Percentiles rank a stretch among this genome's conserved stretches.
phyloP scores from a whole-genome alignment of 176 grass and related monocot genomes.

The Oryza longistaminata region DNA sequence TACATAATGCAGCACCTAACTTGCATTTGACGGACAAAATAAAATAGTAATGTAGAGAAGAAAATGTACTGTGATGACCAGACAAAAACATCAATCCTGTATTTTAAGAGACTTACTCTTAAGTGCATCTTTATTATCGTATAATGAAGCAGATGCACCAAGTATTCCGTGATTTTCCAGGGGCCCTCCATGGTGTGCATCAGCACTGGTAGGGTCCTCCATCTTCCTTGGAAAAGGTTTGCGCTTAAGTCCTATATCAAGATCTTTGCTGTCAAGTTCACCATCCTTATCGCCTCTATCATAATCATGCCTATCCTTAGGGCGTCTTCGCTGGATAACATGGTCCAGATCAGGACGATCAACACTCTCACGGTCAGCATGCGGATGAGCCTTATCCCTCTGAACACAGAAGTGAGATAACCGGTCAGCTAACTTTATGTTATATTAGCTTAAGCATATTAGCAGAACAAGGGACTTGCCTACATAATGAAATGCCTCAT shows the following conservation, averaged over 20 bases:
- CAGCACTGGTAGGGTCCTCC: conserved; percentile 46
- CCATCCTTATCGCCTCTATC: conserved; percentile 85
- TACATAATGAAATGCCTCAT: conserved; percentile 8
- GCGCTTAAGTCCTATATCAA: conserved; percentile 58
- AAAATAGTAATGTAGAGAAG: background rate
- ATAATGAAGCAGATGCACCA: conserved; percentile 72
- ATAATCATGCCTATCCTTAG: conserved; percentile 72
- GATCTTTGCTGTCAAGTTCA: conserved; percentile 79
- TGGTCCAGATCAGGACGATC: conserved; percentile 89
- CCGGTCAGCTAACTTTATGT: conserved; percentile 7
- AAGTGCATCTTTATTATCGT: conserved; percentile 82
- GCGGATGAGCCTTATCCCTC: conserved; percentile 73
- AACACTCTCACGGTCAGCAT: conserved; percentile 78
- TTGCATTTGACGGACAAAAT: background rate
- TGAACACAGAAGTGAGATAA: conserved; percentile 41
- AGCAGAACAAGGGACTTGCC: background rate
- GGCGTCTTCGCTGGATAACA: conserved; percentile 74
- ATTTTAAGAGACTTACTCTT: conserved; percentile 73
- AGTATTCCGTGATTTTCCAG: conserved; percentile 53
- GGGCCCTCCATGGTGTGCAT: conserved; percentile 56
- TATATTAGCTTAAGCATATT: background rate
- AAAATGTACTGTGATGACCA: background rate
- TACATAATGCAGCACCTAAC: background rate
- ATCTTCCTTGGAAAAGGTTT: conserved; percentile 51
- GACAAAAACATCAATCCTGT: background rate